A percentile compares a stretch with the other conserved stretches of the same genome.
These are phyloP conservation scores for Eucalyptus pumila DNA, from an alignment of 345 rosid species.

Conservation along the genomic window DNA sequence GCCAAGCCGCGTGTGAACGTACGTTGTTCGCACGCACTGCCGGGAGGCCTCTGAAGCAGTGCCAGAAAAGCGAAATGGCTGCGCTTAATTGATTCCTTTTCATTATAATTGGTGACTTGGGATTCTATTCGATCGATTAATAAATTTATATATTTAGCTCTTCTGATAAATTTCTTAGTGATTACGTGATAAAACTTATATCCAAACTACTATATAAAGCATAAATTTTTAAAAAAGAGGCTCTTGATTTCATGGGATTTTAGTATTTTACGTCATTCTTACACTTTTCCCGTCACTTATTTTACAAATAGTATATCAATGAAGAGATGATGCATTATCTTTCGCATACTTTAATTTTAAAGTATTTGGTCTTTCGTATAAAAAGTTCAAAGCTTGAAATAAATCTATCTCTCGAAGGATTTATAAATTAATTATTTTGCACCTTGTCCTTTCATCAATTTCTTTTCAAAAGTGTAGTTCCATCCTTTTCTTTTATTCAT, in stretches of 20 bases:
- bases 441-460: accelerated
- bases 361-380: not conserved
- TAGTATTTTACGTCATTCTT: not conserved
- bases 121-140: not conserved
- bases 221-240: not conserved
- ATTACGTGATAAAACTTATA: not conserved
- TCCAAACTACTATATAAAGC: not conserved
- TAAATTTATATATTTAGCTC: no score
- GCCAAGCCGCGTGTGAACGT: not conserved
- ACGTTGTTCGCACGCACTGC: not conserved
- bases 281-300: not conserved
- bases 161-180: not conserved
- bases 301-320: not conserved
- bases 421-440: not conserved
- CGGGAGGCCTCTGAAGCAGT: not conserved
- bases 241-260: not conserved
- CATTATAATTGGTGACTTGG: not conserved
- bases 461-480: not conserved
- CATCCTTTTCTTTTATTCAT: no score
- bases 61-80: not conserved
- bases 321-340: not conserved
- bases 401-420: not conserved
- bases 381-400: not conserved
- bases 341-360: not conserved
- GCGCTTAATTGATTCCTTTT: not conserved